phyloP scores from a whole-genome alignment of 2,329 filamentous ascomycete genomes.

The Nemania sp. region DNA sequence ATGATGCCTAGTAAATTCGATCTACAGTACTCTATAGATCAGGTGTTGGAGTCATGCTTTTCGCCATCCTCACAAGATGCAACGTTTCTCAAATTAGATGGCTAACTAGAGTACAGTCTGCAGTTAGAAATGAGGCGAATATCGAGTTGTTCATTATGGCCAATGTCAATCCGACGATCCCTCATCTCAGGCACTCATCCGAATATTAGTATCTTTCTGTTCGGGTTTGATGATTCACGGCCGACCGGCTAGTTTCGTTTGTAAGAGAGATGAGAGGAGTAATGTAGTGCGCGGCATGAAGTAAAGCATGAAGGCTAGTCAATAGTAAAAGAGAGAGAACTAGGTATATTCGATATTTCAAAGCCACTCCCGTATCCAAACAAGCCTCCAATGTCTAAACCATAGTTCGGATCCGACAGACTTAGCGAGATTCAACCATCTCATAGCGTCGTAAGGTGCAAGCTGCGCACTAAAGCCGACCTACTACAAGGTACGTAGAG shows the following conservation, averaged over 20 bases:
- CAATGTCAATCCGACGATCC: not conserved
- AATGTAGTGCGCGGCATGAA: not conserved
- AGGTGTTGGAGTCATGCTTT: not conserved
- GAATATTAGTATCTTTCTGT: not conserved
- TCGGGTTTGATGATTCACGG: too few species aligned
- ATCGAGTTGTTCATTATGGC: not conserved
- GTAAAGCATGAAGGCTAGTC: too few species aligned
- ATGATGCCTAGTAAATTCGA: not conserved
- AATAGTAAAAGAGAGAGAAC: too few species aligned
- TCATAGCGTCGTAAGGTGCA: too few species aligned
- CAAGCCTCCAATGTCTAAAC: too few species aligned
- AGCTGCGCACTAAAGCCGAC: too few species aligned
- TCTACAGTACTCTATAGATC: not conserved
- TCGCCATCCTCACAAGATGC: not conserved
- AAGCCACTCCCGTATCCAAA: too few species aligned
- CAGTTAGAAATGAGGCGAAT: not conserved
- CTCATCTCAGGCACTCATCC: not conserved
- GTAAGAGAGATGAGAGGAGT: not conserved
- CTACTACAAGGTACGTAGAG: too few species aligned
- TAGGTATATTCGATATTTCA: too few species aligned
- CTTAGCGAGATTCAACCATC: too few species aligned
- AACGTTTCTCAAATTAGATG: not conserved
- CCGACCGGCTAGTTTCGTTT: not conserved
- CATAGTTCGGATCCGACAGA: too few species aligned
- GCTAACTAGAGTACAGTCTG: not conserved